Evolutionary conservation across 306 rosid species (phyloP).

Genomic region (Cyclanthera cordifolia): DNA sequence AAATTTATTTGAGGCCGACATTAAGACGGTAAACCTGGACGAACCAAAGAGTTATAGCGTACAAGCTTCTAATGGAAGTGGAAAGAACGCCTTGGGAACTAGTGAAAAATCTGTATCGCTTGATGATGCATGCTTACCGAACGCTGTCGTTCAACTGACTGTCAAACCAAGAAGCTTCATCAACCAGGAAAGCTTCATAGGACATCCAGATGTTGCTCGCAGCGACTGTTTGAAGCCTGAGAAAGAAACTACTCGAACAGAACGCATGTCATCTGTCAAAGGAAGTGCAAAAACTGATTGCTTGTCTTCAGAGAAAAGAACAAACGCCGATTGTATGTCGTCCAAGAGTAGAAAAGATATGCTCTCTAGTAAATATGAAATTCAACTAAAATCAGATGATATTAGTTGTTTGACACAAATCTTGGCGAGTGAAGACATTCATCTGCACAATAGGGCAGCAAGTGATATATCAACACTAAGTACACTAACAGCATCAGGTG

Average conservation of each 20-base stretch:
- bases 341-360: conserved; percentile 21
- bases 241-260: not conserved
- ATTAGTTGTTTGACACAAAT: conserved; percentile 10
- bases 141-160: conserved; percentile 21
- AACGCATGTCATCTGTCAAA: not conserved
- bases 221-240: not conserved
- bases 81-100: conserved; percentile 21
- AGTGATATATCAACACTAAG: conserved; percentile 26
- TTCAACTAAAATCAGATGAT: conserved; percentile 15
- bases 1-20: conserved; percentile 26
- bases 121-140: conserved; percentile 32
- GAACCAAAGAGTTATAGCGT: conserved; percentile 19
- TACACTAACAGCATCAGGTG: conserved; percentile 19
- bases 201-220: not conserved
- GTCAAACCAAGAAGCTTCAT: conserved; percentile 22
- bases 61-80: conserved; percentile 21
- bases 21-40: conserved; percentile 19
- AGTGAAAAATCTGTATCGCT: conserved; percentile 28
- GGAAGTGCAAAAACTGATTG: not conserved
- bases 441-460: conserved; percentile 17
- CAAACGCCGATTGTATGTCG: conserved; percentile 13
- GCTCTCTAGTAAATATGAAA: conserved; percentile 22
- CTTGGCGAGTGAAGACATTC: conserved; percentile 15
- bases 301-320: conserved; percentile 1
- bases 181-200: conserved; percentile 24